Base-by-base conservation (phyloP, 2,329 filamentous ascomycete genomes). In the Hypoxylon sp. region DNA sequence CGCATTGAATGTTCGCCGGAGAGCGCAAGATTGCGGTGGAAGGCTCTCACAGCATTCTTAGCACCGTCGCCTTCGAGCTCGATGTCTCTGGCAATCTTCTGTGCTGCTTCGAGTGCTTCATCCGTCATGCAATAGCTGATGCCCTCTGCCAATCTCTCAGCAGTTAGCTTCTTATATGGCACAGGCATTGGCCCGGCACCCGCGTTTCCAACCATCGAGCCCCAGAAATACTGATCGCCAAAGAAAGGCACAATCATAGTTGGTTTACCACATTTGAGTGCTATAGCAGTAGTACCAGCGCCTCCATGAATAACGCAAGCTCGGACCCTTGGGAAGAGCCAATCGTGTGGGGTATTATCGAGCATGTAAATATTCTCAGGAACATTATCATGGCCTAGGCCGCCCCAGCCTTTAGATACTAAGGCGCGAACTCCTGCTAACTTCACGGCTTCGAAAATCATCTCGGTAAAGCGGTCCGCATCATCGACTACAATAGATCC, bases 221-320 rank as follows among this genome's bases (percentile, higher is more conserved):
- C 92, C 92, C 92, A 94, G 75, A 94, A 94, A 53, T 90, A 86
- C 77, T 94, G 92, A 75, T 94, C 92, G 2, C 92, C 92, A 71
- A 94, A 94, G 79, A 94, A 94, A 0, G 92, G 92, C 1, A 94
- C 89, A 27, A 93, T 87, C 87, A 93, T 91, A 4, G 90, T 93
- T 0, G 92, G 92, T 73, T 87, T 88, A 2, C 86, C 92, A 69
- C 87, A 91, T 76, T 91, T 92, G 32, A 94, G 82, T 0, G 91
- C 91, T 51, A 91, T 91, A 1, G 92, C 92, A 0, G 91, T 92
- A 0, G 92, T 94, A 1, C 92, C 92, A 0, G 92, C 92, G 11
- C 92, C 92, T n/a, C 92, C 92, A 69, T 93, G 92, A 67, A 93
- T 92, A 1, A 93, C 87, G 2, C 90, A 90, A 0, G 88, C 90